Evolutionary conservation across 371 early-diverging fungal genomes (phyloP), one percentile per base, ranked within the genome.

Genomic region (Zychaea mexicana): DNA sequence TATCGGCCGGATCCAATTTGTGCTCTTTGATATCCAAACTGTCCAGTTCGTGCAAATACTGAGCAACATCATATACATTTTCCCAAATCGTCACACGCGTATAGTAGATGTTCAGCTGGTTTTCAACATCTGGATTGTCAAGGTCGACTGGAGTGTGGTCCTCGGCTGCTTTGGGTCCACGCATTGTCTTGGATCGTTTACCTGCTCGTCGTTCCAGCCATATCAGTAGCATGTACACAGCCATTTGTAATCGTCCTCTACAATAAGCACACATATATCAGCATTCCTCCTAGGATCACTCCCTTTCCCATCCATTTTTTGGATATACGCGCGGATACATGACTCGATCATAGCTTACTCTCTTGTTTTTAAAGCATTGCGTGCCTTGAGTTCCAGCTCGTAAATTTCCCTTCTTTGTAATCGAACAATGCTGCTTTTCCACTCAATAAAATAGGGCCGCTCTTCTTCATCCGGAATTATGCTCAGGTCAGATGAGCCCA

Each of bases 211-310:
- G 59, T 17, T 58, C 59, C n/a, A 58, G 17, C n/a, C 45, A 58
- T 13, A 58, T 58, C 17, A 38, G 19, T 1, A 58, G 24, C 15
- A 58, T 12, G 26, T 42, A 28, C 0, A 58, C 22, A 2, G 24
- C 39, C 59, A 58, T 58, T 58, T 58, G 59, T 17, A 58, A 17
- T 30, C 30, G 39, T 19, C 59, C 59, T 17, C 59, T 58, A 26
- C 2, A n/a, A 19, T 19, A 26, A 7, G 17, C 6, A 19, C 1
- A 28, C 22, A 12, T 42, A 6, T 42, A 42, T 42, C 7, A 42
- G 42, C n/a, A 42, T 42, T 17, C n/a, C n/a, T n/a, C n/a, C n/a
- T n/a, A n/a, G n/a, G n/a, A n/a, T n/a, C n/a, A n/a, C n/a, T n/a
- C n/a, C n/a, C n/a, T n/a, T 7, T 42, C 4, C n/a, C 15, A 42